phyloP scores from a whole-genome alignment of 2,329 filamentous ascomycete genomes.

The Amylocarpus encephaloides region DNA sequence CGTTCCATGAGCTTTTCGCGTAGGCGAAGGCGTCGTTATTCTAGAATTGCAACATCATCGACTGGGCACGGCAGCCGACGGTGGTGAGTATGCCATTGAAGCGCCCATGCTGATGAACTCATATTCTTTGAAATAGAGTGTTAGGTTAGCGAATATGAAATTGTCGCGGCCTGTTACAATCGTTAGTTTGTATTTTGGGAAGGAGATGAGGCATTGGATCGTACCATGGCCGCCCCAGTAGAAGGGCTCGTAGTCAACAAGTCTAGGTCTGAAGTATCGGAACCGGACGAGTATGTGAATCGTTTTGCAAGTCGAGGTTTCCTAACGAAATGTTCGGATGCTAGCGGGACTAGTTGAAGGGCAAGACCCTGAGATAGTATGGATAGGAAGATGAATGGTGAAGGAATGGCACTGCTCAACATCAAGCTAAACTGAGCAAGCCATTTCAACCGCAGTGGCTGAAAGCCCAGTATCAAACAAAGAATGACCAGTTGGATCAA shows the following conservation, averaged over 20 bases:
- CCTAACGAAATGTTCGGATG: constrained; percentile 1
- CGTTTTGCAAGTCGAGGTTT: background rate
- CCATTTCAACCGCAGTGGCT: no score
- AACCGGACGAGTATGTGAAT: background rate
- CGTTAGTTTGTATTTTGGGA: background rate
- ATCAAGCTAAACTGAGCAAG: no score
- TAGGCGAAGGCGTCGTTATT: background rate
- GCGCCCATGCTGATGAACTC: background rate
- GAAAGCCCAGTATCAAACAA: no score
- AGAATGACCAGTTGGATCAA: no score
- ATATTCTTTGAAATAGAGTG: background rate
- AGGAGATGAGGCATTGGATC: background rate
- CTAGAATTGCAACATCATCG: constrained; percentile 2
- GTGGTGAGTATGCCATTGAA: constrained; percentile 1
- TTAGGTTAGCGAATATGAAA: background rate
- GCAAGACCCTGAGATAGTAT: background rate
- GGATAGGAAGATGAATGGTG: background rate
- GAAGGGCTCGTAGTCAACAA: background rate
- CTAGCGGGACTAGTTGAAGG: background rate
- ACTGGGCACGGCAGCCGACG: background rate
- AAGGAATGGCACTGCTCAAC: background rate
- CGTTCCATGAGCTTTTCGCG: background rate
- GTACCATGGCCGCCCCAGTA: constrained; percentile 3
- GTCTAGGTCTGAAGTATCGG: background rate
- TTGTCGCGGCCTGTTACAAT: background rate